These are phyloP conservation scores for Hymenoscyphus salicellus DNA, from an alignment of 2,329 filamentous ascomycete species.

Conservation along the genomic window DNA sequence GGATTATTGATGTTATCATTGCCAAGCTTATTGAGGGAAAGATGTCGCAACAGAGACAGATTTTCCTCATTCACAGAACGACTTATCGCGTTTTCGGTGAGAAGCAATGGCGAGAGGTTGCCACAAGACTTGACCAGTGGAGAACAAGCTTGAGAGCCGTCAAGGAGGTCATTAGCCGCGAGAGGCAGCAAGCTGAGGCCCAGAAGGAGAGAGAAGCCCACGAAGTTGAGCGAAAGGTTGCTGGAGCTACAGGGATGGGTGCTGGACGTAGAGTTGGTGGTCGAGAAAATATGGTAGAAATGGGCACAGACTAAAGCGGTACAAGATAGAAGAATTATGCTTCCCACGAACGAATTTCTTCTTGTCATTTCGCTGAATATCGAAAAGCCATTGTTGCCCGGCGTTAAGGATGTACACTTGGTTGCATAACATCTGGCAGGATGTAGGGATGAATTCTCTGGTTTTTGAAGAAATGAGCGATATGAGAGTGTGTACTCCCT, in stretches of 20 bases:
- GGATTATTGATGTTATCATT: conserved; percentile 97
- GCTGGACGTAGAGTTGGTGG: conserved; percentile 43
- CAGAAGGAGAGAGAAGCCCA: conserved; percentile 75
- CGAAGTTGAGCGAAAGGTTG: conserved; percentile 63
- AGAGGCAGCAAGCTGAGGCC: conserved; percentile 74
- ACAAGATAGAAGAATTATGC: conserved; percentile 3
- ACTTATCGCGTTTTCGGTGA: conserved; percentile 96
- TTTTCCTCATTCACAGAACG: conserved; percentile 92
- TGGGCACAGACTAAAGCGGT: conserved; percentile 35
- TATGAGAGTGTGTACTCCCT: conserved; percentile 1
- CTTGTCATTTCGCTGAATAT: conserved; percentile 9
- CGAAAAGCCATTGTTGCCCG: conserved; percentile 22
- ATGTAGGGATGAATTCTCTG: conserved; percentile 26
- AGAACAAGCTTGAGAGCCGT: conserved; percentile 77
- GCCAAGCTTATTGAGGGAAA: conserved; percentile 94
- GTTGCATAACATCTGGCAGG: conserved; percentile 36
- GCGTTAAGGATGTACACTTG: conserved; percentile 33
- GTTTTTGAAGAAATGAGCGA: conserved; percentile 18
- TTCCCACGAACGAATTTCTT: conserved; percentile 6
- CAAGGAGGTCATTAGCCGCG: conserved; percentile 70
- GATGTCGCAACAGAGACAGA: conserved; percentile 85
- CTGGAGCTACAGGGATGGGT: conserved; percentile 37
- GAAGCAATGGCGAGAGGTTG: conserved; percentile 97
- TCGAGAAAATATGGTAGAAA: conserved; percentile 36
- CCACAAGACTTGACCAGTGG: conserved; percentile 88